Conservation (phyloP, 2,329 filamentous ascomycete species). For the Thyridium curvatum region DNA sequence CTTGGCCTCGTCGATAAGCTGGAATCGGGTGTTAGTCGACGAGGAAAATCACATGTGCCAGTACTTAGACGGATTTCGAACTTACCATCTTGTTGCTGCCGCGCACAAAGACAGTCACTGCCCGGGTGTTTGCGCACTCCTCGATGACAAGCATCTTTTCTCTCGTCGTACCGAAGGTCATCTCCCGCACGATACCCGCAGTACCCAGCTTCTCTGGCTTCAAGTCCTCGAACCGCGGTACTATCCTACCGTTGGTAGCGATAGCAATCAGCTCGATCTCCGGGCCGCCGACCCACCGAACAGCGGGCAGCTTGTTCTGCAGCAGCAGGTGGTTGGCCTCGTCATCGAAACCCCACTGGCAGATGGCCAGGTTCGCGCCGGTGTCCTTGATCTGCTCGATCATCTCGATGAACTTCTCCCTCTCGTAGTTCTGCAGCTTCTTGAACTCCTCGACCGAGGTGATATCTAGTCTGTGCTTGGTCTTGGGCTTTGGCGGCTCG, state of each 20-base stretch:
- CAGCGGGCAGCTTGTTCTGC: slow-evolving; percentile 91
- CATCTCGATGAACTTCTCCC: slow-evolving; percentile 96
- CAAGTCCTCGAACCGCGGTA: slow-evolving; percentile 93
- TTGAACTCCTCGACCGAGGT: slow-evolving; percentile 97
- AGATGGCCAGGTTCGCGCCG: slow-evolving; percentile 94
- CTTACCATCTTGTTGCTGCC: slow-evolving; percentile 99
- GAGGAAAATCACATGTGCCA: background rate
- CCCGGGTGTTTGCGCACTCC: slow-evolving; percentile 95
- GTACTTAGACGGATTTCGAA: slow-evolving; percentile 5
- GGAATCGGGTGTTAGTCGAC: slow-evolving; percentile 9
- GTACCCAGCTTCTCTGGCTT: slow-evolving; percentile 84
- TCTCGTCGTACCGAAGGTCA: slow-evolving; percentile 93
- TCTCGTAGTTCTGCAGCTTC: slow-evolving; percentile 92
- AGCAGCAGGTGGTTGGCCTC: slow-evolving; percentile 96
- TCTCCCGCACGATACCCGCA: slow-evolving; percentile 85
- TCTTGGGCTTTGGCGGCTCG: slow-evolving; percentile 98
- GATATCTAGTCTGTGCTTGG: slow-evolving; percentile 98
- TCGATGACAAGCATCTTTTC: slow-evolving; percentile 99
- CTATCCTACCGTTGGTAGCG: slow-evolving; percentile 95
- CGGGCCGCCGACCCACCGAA: slow-evolving; percentile 95
- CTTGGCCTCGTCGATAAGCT: slow-evolving; percentile 99
- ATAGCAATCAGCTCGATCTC: slow-evolving; percentile 99
- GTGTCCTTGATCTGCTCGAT: slow-evolving; percentile 97
- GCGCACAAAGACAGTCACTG: slow-evolving; percentile 92
- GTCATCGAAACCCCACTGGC: slow-evolving; percentile 99